These are phyloP conservation scores for Herpotrichia juniperi DNA, from an alignment of 2,329 filamentous ascomycete genomes.

Conservation along the genomic window DNA sequence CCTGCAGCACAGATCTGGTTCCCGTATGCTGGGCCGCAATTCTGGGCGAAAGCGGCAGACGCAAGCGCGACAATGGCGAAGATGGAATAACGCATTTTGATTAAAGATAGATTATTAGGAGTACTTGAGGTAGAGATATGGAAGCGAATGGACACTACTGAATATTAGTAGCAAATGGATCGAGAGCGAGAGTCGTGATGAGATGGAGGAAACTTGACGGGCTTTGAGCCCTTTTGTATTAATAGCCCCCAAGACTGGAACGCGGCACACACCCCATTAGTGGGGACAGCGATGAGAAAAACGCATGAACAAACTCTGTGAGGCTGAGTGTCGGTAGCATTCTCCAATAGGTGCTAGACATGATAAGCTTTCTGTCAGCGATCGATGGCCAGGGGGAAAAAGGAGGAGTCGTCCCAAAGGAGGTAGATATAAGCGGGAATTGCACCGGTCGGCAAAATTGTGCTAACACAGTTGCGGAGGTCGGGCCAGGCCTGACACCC, in stretches of 20 bases:
- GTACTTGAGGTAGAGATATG: neutral
- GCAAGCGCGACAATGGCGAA: constrained; percentile 33
- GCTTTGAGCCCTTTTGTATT: neutral
- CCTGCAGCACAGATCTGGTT: constrained; percentile 39
- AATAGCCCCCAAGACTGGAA: constrained; percentile 1
- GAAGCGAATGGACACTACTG: constrained; percentile 9
- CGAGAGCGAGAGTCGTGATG: neutral
- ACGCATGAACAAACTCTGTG: neutral
- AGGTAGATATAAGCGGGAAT: neutral
- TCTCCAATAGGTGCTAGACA: neutral
- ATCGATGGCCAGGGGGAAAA: neutral
- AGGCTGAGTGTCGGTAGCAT: neutral
- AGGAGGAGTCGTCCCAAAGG: neutral
- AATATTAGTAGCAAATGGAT: neutral
- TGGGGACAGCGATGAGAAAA: neutral
- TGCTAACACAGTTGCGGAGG: neutral
- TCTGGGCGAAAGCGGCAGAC: constrained; percentile 36
- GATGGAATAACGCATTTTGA: constrained; percentile 39
- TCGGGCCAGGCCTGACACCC: neutral
- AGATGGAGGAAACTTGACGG: neutral
- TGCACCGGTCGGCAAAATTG: neutral
- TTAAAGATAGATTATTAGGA: constrained; percentile 2
- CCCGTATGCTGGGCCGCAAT: constrained; percentile 43
- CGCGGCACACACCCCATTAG: neutral
- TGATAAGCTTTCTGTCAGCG: constrained; percentile 1